Evolutionary conservation across 2,329 filamentous ascomycete genomes (phyloP).

Genomic region (Diaporthe eres): DNA sequence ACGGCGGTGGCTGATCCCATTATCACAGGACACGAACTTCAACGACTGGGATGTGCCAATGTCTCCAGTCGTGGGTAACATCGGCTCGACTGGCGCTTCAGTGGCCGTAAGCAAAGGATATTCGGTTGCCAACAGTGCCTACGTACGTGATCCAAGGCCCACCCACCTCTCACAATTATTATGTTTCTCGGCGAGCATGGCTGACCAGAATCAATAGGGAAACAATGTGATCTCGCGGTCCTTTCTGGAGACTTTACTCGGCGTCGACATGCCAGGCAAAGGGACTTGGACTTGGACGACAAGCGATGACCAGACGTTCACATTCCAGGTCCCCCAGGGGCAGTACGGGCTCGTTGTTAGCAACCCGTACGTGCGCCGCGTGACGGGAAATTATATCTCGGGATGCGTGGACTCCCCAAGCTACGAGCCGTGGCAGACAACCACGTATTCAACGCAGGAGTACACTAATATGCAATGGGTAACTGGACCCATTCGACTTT

Average conservation of each 20-base stretch:
- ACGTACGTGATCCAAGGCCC: conserved; percentile 42
- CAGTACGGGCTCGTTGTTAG: conserved; percentile 57
- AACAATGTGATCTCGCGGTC: conserved; percentile 4
- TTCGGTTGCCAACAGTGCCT: conserved; percentile 51
- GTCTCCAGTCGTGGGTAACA: conserved; percentile 52
- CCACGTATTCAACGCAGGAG: conserved; percentile 52
- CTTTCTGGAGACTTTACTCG: neutral
- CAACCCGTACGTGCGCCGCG: conserved; percentile 52
- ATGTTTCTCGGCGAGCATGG: fast-evolving
- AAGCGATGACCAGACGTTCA: conserved; percentile 49
- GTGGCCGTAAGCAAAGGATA: conserved; percentile 52
- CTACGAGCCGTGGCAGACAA: conserved; percentile 49
- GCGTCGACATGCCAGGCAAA: conserved; percentile 47
- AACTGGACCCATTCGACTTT: conserved; percentile 55
- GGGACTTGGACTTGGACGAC: conserved; percentile 51
- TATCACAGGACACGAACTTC: conserved; percentile 48
- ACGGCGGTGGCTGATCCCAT: conserved; percentile 37
- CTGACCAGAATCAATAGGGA: neutral
- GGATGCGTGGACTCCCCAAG: conserved; percentile 52
- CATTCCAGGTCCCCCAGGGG: conserved; percentile 51
- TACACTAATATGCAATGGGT: conserved; percentile 56
- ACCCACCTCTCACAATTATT: neutral
- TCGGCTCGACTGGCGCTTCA: conserved; percentile 46
- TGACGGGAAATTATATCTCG: conserved; percentile 51
- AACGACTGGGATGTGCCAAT: conserved; percentile 57